A percentile compares a stretch with the other conserved stretches of the same genome.
phyloP scores from a whole-genome alignment of 768 basidiomycete genomes.

The Boletus pseudo-olivaceus region DNA sequence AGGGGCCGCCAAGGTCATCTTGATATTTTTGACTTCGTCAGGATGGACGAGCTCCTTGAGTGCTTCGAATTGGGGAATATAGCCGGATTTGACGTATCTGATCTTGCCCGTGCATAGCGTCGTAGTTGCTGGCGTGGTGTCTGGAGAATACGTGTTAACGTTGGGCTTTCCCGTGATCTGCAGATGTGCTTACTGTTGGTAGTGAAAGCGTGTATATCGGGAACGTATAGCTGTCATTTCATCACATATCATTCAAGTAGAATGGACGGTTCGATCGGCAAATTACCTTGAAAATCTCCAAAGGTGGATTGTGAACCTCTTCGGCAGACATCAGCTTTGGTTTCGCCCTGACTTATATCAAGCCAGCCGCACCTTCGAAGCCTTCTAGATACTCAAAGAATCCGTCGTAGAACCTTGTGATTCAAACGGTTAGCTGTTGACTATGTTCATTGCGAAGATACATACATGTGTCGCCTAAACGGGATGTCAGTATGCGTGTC shows the following conservation, averaged over 20 bases:
- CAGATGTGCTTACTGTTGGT: constrained; percentile 12
- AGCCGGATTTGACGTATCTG: constrained; percentile 57
- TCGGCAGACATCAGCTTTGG: neutral
- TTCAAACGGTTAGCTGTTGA: neutral
- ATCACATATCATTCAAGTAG: neutral
- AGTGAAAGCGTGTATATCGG: constrained; percentile 21
- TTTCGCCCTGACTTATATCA: neutral
- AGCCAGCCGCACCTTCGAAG: constrained; percentile 20
- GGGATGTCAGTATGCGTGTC: neutral
- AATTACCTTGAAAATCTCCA: constrained; percentile 26
- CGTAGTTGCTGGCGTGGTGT: constrained; percentile 20
- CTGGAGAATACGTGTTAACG: neutral
- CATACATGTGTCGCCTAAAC: constrained; percentile 26
- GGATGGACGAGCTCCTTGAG: constrained; percentile 54
- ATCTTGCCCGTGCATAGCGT: constrained; percentile 52
- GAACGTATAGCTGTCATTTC: constrained; percentile 22
- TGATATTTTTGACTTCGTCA: constrained; percentile 64
- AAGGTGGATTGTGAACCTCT: constrained; percentile 23
- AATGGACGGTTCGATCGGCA: too few relatives aligned
- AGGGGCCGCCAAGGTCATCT: constrained; percentile 69
- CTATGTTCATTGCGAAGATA: neutral
- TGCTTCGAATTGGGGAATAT: constrained; percentile 59
- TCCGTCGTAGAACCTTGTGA: constrained; percentile 26
- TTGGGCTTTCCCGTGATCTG: neutral
- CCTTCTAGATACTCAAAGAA: constrained; percentile 28